Evolutionary conservation across 441 rosid genomes (phyloP), one percentile per base, ranked within the genome.

Genomic region (Croton setiger): DNA sequence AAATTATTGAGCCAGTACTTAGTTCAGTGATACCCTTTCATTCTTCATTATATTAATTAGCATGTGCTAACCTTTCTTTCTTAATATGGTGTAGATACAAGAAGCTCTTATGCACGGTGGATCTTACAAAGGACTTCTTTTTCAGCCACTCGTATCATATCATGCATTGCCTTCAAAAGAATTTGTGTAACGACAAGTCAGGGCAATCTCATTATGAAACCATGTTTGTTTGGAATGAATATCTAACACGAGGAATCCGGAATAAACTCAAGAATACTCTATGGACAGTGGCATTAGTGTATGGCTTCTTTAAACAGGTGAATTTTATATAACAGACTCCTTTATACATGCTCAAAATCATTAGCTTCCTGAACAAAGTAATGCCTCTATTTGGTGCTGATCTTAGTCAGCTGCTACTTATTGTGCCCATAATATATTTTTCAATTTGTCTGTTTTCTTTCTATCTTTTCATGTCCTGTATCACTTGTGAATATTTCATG

Each of bases 221-320:
- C 39, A 93, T 96, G 99, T 96, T 91, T 79, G 97, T 96, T 64
- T 96, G 99, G 99, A 96, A 96, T 75, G 98, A 91, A 78, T 96
- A 85, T 82, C 75, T 96, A 77, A 91, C 99, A 33, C 89, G 86
- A 69, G 98, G 84, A 60, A 87, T 93, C 66, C 90, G 99, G 64
- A 83, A 82, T 75, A 86, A 84, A 75, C 96, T 91, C 77, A 82
- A 81, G 79, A 91, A 86, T 75, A 89, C 94, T 49, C 57, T 86
- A 47, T 96, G 99, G 99, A 96, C 99, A 5, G 97, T 93, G 64
- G 96, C 99, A 57, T 84, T 96, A 75, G 97, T 96, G 23, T 77
- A 96, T 73, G 98, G 99, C 56, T 93, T 93, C 85, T 93, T 93
- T 77, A 91, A 89, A 77, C 99, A 96, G 97, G 99, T 96, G 72